These are phyloP conservation scores for Lithohypha guttulata DNA, from an alignment of 2,329 filamentous ascomycete species.

Conservation along the genomic window DNA sequence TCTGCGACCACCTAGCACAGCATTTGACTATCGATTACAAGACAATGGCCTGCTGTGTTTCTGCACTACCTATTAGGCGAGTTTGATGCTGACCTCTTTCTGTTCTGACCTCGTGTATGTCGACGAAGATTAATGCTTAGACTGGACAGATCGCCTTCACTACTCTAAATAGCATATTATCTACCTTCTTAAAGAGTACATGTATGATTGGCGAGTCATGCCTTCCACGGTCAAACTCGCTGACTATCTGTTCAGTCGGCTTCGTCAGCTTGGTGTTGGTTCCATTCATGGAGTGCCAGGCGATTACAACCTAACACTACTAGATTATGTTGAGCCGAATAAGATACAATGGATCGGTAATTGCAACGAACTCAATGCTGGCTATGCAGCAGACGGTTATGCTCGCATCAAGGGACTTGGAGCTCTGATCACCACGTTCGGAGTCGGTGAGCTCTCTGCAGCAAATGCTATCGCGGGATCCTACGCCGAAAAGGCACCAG, in stretches of 20 bases:
- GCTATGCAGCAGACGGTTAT: slow-evolving; percentile 72
- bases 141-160: no score
- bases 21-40: no score
- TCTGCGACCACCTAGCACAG: no score
- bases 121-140: no score
- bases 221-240: slow-evolving; percentile 35
- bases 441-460: slow-evolving; percentile 42
- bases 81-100: no score
- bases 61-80: no score
- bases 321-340: slow-evolving; percentile 47
- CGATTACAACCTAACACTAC: slow-evolving; percentile 33
- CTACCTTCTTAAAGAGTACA: no score
- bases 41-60: no score
- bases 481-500: slow-evolving; percentile 49
- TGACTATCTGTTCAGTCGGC: slow-evolving; percentile 40
- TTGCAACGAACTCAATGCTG: slow-evolving; percentile 52
- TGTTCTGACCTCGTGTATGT: no score
- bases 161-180: no score
- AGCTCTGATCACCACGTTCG: slow-evolving; percentile 46
- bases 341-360: slow-evolving; percentile 51
- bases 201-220: no score
- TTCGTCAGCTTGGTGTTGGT: slow-evolving; percentile 39
- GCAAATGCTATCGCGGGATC: slow-evolving; percentile 31
- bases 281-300: slow-evolving; percentile 44
- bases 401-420: slow-evolving; percentile 43